phyloP scores from a whole-genome alignment of 495 filamentous ascomycete genomes.

The Poronia punctata region DNA sequence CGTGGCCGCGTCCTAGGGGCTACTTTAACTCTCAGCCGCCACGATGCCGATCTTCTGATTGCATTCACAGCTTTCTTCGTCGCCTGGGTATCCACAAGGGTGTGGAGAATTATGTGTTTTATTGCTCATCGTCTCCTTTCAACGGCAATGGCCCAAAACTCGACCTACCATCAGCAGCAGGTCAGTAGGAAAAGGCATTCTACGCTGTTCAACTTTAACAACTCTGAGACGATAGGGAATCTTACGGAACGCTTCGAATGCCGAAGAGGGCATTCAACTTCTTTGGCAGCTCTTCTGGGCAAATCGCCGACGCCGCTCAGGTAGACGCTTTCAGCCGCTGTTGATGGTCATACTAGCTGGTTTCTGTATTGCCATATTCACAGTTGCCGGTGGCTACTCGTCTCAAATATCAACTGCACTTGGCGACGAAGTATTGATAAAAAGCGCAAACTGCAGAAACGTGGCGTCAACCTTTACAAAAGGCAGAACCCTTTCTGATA shows the following conservation, averaged over 20 bases:
- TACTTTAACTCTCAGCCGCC: not conserved
- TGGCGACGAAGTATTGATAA: not conserved
- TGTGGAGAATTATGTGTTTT: constrained; percentile 11
- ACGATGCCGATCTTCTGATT: not conserved
- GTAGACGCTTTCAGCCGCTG: not conserved
- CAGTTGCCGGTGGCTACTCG: not conserved
- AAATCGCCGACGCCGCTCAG: not conserved
- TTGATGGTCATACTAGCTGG: too few relatives aligned
- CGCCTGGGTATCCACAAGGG: not conserved
- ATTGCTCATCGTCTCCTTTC: not conserved
- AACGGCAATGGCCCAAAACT: not conserved
- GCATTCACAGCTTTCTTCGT: constrained; percentile 8
- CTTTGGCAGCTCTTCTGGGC: not conserved
- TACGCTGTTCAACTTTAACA: constrained; percentile 2
- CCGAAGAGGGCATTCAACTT: not conserved
- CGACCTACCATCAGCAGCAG: not conserved
- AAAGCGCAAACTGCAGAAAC: not conserved
- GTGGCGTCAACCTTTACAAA: too few relatives aligned
- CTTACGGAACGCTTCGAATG: not conserved
- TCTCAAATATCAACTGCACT: not conserved
- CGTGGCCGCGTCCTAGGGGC: not conserved
- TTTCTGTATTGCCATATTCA: too few relatives aligned
- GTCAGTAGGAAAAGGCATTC: not conserved
- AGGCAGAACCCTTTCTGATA: not conserved
- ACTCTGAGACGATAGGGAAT: not conserved